phyloP scores from a whole-genome alignment of 2,329 filamentous ascomycete genomes.

The Ophiostoma sp. region DNA sequence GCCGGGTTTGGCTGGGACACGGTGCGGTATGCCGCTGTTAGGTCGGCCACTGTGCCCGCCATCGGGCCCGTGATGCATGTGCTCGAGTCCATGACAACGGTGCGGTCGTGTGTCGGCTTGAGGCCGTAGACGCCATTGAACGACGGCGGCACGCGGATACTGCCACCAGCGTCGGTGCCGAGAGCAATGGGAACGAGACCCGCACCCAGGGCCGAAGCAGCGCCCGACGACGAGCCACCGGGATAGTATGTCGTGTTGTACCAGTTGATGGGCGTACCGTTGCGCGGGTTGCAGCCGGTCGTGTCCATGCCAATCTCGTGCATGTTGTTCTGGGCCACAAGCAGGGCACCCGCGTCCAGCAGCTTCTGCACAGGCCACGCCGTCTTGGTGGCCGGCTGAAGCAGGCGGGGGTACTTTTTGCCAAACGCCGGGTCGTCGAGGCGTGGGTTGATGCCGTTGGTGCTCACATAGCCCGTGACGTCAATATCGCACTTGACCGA shows the following conservation, averaged over 20 bases:
- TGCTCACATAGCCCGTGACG: conserved; percentile 63
- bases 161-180: conserved; percentile 69
- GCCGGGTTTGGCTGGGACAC: conserved; percentile 68
- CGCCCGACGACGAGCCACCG: conserved; percentile 75
- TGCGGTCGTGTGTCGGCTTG: conserved; percentile 70
- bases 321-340: conserved; percentile 73
- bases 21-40: conserved; percentile 74
- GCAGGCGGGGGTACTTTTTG: conserved; percentile 48
- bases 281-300: conserved; percentile 72
- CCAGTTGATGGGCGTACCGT: conserved; percentile 72
- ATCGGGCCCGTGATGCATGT: conserved; percentile 67
- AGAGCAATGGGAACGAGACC: conserved; percentile 71
- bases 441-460: conserved; percentile 54
- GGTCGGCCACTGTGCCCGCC: conserved; percentile 67
- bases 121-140: conserved; percentile 80
- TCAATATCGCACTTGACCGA: conserved; percentile 78
- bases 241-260: conserved; percentile 72
- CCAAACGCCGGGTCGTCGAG: conserved; percentile 34
- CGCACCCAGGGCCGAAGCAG: conserved; percentile 61
- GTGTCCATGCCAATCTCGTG: conserved; percentile 76
- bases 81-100: conserved; percentile 50
- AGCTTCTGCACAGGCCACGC: conserved; percentile 67
- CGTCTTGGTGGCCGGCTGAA: conserved; percentile 47
- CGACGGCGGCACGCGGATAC: conserved; percentile 64
- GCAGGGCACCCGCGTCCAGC: conserved; percentile 67